phyloP scores from a whole-genome alignment of 2,329 filamentous ascomycete species.

The Sporothrix pallida region DNA sequence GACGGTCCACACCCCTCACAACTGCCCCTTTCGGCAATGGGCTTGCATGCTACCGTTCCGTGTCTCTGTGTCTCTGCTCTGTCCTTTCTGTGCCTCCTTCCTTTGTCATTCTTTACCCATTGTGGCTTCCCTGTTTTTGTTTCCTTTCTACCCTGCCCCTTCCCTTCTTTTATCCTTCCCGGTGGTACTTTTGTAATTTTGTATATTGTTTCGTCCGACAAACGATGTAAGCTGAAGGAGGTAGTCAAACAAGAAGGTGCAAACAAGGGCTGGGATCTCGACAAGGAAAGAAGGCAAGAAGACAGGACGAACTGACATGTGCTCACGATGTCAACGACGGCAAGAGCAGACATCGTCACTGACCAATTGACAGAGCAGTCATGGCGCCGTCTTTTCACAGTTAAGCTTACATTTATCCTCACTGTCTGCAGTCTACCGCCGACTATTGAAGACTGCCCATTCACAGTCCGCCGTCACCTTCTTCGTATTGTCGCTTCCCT shows the following conservation, averaged over 20 bases:
- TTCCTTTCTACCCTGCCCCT: not conserved
- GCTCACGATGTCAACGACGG: not conserved
- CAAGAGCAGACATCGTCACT: too few species aligned
- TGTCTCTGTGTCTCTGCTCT: not conserved
- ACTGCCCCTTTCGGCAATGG: constrained; percentile 9
- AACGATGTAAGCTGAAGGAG: not conserved
- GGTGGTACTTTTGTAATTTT: not conserved
- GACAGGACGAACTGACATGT: not conserved
- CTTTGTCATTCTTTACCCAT: not conserved
- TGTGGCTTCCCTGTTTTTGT: not conserved
- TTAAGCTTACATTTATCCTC: not conserved
- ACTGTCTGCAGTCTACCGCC: not conserved
- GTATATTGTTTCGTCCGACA: not conserved
- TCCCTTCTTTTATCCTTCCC: not conserved
- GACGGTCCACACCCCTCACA: not conserved
- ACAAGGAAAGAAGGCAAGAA: not conserved
- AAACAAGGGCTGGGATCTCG: too few species aligned
- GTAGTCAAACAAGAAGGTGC: not conserved
- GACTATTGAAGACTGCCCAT: too few species aligned
- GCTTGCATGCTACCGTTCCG: not conserved
- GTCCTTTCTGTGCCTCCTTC: not conserved
- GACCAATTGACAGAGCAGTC: not conserved
- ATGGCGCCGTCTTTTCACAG: not conserved
- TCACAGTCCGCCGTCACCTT: not conserved
- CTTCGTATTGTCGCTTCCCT: not conserved